Evolutionary conservation across 768 basidiomycete genomes (phyloP).

Genomic region (Lactifluus volemus): DNA sequence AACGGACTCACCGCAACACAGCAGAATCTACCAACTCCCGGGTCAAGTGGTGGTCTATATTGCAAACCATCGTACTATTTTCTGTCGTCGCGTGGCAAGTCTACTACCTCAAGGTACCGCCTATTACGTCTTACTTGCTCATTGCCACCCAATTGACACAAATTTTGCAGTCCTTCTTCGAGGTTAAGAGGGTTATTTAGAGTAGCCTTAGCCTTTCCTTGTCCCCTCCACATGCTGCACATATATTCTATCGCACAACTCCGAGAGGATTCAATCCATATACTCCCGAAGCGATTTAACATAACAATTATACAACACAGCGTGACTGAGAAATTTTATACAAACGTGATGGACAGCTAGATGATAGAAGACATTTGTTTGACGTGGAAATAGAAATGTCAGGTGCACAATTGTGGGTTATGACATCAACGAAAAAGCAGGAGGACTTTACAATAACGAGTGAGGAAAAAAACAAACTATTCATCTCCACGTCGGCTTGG

Average conservation of each 20-base stretch:
- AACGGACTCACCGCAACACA: conserved; percentile 88
- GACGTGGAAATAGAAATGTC: conserved; percentile 8
- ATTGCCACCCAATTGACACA: conserved; percentile 12
- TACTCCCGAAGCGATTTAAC: not conserved
- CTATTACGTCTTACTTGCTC: not conserved
- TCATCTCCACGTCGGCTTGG: conserved; percentile 55
- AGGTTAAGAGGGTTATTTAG: conserved; percentile 82
- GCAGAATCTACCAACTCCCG: conserved; percentile 88
- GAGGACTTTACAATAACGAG: conserved; percentile 1
- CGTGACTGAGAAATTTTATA: conserved; percentile 1
- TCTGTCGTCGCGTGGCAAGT: conserved; percentile 94
- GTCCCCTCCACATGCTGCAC: not conserved
- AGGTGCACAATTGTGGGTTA: not conserved
- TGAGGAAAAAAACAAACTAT: conserved; percentile 18
- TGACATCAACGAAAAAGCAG: not conserved
- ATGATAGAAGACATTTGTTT: conserved; percentile 4
- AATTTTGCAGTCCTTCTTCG: conserved; percentile 68
- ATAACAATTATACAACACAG: conserved; percentile 17
- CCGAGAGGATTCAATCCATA: not conserved
- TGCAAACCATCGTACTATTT: conserved; percentile 82
- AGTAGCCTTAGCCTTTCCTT: not conserved
- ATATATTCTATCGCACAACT: not conserved
- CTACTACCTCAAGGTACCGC: conserved; percentile 82
- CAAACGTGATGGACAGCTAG: conserved; percentile 8
- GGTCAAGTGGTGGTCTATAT: conserved; percentile 98